Percentiles rank a stretch among this genome's conserved stretches.
Evolutionary conservation across 2,329 filamentous ascomycete species (phyloP).

Genomic region (Colletotrichum sp.): DNA sequence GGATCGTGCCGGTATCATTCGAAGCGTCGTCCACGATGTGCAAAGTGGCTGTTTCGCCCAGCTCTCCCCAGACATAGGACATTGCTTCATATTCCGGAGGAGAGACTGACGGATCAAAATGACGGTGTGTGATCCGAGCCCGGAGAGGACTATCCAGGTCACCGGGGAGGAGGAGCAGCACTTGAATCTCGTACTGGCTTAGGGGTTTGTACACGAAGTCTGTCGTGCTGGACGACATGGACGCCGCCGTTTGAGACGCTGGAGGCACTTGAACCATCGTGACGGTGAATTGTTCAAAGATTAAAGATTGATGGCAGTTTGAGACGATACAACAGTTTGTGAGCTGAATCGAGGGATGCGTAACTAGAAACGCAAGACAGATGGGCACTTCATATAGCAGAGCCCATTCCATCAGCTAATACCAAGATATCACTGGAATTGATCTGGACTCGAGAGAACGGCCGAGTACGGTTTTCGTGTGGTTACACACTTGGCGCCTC

Average conservation of each 20-base stretch:
- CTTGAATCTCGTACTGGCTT: neutral
- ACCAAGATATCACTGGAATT: neutral
- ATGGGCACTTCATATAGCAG: accelerated
- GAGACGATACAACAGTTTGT: neutral
- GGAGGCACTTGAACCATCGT: neutral
- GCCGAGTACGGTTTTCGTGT: neutral
- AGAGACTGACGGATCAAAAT: neutral
- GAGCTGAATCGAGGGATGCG: neutral
- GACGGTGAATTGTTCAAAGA: too few relatives aligned
- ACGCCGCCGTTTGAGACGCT: accelerated
- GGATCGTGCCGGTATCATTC: neutral
- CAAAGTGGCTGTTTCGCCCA: neutral
- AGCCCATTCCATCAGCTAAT: neutral
- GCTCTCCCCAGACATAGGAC: neutral
- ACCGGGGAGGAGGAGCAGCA: neutral
- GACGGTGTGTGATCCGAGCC: neutral
- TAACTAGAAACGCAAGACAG: accelerated
- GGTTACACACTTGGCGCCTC: neutral
- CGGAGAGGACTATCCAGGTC: neutral
- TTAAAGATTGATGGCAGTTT: accelerated
- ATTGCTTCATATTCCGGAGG: neutral
- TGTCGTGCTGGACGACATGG: neutral
- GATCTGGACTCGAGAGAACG: neutral
- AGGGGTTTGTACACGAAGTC: neutral
- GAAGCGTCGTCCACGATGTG: neutral